phyloP scores from a whole-genome alignment of 768 basidiomycete species.

The Naganishia randhawae region DNA sequence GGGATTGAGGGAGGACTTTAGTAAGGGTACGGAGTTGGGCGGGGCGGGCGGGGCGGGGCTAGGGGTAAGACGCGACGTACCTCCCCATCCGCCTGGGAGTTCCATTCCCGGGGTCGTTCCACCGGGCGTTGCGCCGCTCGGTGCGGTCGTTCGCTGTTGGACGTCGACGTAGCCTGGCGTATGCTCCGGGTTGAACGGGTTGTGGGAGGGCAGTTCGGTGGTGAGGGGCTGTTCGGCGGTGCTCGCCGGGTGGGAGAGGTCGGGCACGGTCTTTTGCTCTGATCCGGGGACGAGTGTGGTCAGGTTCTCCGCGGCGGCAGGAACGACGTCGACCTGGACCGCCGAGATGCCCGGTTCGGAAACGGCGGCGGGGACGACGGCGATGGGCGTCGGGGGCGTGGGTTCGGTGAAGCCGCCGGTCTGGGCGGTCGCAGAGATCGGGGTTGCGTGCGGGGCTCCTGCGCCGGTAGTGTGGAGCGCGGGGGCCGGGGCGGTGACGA shows the following conservation, averaged over 20 bases:
- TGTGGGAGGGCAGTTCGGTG: slow-evolving; percentile 1
- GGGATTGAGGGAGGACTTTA: background rate
- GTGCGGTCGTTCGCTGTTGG: background rate
- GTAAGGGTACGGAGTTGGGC: too few relatives aligned
- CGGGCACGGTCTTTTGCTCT: background rate
- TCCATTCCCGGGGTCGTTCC: slow-evolving; percentile 38
- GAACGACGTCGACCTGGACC: background rate
- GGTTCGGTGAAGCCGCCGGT: slow-evolving; percentile 14
- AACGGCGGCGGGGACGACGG: background rate
- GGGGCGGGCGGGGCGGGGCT: background rate
- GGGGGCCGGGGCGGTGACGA: background rate
- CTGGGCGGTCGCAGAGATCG: slow-evolving; percentile 1
- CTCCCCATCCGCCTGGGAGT: slow-evolving; percentile 43
- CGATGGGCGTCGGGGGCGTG: too few relatives aligned
- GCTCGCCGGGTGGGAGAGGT: background rate
- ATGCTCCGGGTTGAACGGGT: slow-evolving; percentile 20
- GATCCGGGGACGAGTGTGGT: background rate
- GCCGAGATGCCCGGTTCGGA: background rate
- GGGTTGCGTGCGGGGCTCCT: background rate
- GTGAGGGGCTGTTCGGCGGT: background rate
- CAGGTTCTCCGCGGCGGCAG: too few relatives aligned
- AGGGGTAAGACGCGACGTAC: slow-evolving; percentile 30
- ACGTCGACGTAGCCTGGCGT: slow-evolving; percentile 3
- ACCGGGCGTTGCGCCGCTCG: background rate
- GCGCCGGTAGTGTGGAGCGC: background rate